These are phyloP conservation scores for Penicillium roqueforti DNA, from an alignment of 495 filamentous ascomycete species.

Conservation along the genomic window DNA sequence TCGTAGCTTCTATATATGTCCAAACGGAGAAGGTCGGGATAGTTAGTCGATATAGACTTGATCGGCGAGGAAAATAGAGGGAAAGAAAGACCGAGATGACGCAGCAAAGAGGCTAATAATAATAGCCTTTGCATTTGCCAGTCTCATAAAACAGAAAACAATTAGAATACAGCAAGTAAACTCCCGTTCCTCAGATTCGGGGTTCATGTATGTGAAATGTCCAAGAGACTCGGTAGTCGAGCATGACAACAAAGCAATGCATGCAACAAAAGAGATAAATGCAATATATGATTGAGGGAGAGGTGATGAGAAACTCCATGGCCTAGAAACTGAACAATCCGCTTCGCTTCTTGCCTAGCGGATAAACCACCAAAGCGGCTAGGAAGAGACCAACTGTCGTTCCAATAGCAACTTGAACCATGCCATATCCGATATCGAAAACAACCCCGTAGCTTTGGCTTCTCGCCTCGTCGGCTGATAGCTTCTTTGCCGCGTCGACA, in stretches of 20 bases:
- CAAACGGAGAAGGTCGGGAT: conserved; percentile 2
- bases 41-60: conserved; percentile 20
- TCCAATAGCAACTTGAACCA: conserved; percentile 89
- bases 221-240: not conserved
- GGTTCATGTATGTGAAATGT: conserved; percentile 4
- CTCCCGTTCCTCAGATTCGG: not conserved
- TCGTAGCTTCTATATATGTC: conserved; percentile 31
- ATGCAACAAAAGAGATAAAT: not conserved
- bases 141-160: not conserved
- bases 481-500: conserved; percentile 40
- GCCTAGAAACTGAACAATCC: conserved; percentile 80
- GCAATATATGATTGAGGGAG: not conserved
- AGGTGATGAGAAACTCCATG: not conserved
- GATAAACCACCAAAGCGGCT: conserved; percentile 83
- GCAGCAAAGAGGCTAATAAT: not conserved
- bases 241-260: not conserved
- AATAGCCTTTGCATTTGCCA: not conserved
- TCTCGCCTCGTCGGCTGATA: conserved; percentile 20
- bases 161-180: not conserved
- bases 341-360: conserved; percentile 83
- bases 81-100: not conserved
- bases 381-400: conserved; percentile 90
- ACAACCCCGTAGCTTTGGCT: conserved; percentile 51
- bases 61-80: conserved; percentile 2
- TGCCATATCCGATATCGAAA: conserved; percentile 79